phyloP scores from a whole-genome alignment of 2,329 filamentous ascomycete genomes.

The Hypomyces rosellus region DNA sequence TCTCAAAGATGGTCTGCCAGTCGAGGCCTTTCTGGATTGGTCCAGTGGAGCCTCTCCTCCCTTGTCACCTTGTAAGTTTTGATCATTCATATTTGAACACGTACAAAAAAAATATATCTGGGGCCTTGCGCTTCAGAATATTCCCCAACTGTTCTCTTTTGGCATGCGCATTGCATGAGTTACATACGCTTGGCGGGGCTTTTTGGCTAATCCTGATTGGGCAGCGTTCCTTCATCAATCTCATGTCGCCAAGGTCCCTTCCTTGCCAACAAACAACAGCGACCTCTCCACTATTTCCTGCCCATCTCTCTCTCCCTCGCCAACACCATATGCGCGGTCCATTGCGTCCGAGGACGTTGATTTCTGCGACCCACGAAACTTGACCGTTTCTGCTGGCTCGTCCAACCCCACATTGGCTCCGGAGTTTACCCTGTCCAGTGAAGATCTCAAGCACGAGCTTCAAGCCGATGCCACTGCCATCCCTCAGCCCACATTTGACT shows the following conservation, averaged over 20 bases:
- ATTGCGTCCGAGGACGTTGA: slow-evolving; percentile 67
- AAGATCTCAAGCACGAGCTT: slow-evolving; percentile 50
- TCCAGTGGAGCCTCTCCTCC: slow-evolving; percentile 72
- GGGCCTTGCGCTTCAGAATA: too few species aligned
- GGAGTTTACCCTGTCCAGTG: slow-evolving; percentile 61
- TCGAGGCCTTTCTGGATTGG: slow-evolving; percentile 65
- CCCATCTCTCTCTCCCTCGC: slow-evolving; percentile 82
- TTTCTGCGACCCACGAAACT: slow-evolving; percentile 86
- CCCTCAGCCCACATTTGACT: slow-evolving; percentile 43
- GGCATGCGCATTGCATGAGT: neutral
- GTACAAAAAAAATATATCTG: too few species aligned
- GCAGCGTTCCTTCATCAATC: slow-evolving; percentile 46
- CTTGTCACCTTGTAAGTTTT: slow-evolving; percentile 78
- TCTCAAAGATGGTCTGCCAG: slow-evolving; percentile 66
- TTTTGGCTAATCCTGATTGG: slow-evolving; percentile 30
- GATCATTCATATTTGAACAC: too few species aligned
- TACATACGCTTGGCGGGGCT: neutral
- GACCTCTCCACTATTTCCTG: slow-evolving; percentile 72
- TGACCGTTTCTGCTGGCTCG: slow-evolving; percentile 60
- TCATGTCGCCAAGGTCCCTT: slow-evolving; percentile 44
- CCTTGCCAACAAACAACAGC: slow-evolving; percentile 57
- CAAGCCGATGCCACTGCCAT: slow-evolving; percentile 40
- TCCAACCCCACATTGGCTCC: slow-evolving; percentile 44
- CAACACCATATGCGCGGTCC: slow-evolving; percentile 68
- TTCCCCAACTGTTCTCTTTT: neutral